phyloP scores from a whole-genome alignment of 257 asterid genomes.

The Galeopsis tetrahit region DNA sequence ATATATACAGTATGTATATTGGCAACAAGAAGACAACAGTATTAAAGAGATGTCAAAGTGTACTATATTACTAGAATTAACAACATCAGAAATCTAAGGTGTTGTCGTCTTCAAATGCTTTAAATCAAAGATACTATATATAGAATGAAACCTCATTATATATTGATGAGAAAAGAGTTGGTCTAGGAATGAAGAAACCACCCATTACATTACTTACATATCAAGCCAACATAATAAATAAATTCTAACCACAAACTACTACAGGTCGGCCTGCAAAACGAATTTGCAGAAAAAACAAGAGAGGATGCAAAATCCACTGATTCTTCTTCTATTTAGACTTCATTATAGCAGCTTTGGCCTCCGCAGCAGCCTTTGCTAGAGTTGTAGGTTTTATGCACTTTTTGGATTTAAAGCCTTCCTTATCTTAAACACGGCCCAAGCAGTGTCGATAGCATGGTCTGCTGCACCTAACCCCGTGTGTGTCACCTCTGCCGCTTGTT shows the following conservation, averaged over 20 bases:
- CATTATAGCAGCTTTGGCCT: conserved; percentile 50
- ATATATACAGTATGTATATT: not conserved
- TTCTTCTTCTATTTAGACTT: conserved; percentile 41
- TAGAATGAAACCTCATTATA: not conserved
- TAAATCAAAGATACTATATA: not conserved
- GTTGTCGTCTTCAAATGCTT: conserved; percentile 2
- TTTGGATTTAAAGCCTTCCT: conserved; percentile 81
- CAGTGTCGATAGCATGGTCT: conserved; percentile 84
- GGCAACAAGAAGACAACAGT: not conserved
- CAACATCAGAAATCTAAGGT: not conserved
- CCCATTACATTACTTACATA: not conserved
- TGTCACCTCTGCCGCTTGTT: conserved; percentile 69
- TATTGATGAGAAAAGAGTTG: not conserved
- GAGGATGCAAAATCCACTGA: conserved; percentile 3
- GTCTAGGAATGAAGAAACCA: not conserved
- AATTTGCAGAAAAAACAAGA: conserved; percentile 4
- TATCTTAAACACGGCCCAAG: conserved; percentile 86
- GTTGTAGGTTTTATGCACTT: conserved; percentile 58
- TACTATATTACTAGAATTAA: not conserved
- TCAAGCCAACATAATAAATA: conserved; percentile 3
- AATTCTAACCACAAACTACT: conserved; percentile 21
- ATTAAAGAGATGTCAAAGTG: not conserved
- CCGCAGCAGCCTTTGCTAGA: conserved; percentile 70
- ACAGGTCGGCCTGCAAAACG: not conserved
- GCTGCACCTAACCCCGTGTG: conserved; percentile 78